Evolutionary conservation across 306 rosid genomes (phyloP).

Genomic region (Medicago ruthenica): DNA sequence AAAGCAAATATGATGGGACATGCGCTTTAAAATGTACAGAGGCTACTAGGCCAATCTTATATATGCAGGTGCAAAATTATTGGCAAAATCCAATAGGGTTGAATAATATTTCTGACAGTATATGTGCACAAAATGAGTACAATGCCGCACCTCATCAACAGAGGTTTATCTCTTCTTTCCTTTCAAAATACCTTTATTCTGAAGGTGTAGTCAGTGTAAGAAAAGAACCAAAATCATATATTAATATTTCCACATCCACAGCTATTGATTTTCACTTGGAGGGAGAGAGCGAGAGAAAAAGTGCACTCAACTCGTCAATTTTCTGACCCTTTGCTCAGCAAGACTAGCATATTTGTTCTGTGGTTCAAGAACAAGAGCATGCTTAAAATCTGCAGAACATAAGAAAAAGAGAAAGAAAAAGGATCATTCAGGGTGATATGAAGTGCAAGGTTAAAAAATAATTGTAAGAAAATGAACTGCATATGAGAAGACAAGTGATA

Average conservation of each 20-base stretch:
- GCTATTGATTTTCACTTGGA: slow-evolving; percentile 32
- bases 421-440: slow-evolving; percentile 5
- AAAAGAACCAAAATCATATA: slow-evolving; percentile 8
- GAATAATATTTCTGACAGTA: slow-evolving; percentile 1
- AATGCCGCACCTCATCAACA: slow-evolving; percentile 32
- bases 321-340: slow-evolving; percentile 71
- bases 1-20: background rate
- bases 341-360: slow-evolving; percentile 69
- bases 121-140: slow-evolving; percentile 30
- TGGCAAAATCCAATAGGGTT: background rate
- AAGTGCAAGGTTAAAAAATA: background rate
- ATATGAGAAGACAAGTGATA: background rate
- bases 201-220: slow-evolving; percentile 7
- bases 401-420: slow-evolving; percentile 29
- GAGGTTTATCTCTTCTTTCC: slow-evolving; percentile 5
- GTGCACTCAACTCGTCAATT: slow-evolving; percentile 54
- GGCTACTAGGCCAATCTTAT: slow-evolving; percentile 18
- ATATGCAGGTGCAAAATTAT: slow-evolving; percentile 18
- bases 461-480: background rate
- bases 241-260: background rate
- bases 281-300: slow-evolving; percentile 4
- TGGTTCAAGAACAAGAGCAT: slow-evolving; percentile 85
- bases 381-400: slow-evolving; percentile 74
- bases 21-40: slow-evolving; percentile 13
- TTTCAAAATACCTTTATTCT: background rate